Evolutionary conservation across 164 flowering plant species (phyloP), one percentile per base, ranked within the genome.

Genomic region (Chloranthus sessilifolius): DNA sequence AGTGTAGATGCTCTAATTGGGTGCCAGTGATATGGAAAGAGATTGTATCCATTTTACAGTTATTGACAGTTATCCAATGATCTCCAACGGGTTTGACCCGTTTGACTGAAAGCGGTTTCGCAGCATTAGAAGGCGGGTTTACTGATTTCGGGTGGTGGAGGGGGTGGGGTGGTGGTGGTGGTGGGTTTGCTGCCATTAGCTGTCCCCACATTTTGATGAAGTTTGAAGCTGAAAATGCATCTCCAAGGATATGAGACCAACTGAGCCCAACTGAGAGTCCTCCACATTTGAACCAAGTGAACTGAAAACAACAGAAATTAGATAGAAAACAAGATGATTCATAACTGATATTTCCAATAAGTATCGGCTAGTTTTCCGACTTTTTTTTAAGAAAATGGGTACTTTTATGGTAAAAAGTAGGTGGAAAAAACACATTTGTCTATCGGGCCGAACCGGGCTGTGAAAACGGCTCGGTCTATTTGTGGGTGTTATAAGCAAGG

Each of bases 171-270:
- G 59, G 66, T 7, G 3, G 42, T 4, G 59, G 40, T 12, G 59
- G 66, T 7, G 3, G 42, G 26, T 56, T 58, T 37, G 67, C 73
- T 0, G 65, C 63, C 60, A 75, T 11, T 49, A 60, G 15, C 2
- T 47, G 57, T 3, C 69, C 74, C 80, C 75, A 78, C 55, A 20
- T 41, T 57, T 76, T 78, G 56, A 82, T 50, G 69, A 75, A 82
- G 1, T 60, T 39, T 23, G 70, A 46, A 24, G 87, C 85, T 35
- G 85, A 63, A 40, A 76, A 70, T 24, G 67, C 67, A 52, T 80
- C 89, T 38, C 95, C 89, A 2, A 80, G 72, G 11, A 82, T 52
- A 28, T 82, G 87, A 14, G 83, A 67, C 95, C 95, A 85, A 53
- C 78, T 80, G 10, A 85, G 67, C 1, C 95, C 95, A 38, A 85